These are phyloP conservation scores for Colletotrichum euphorbiae DNA, from an alignment of 2,329 filamentous ascomycete species.

Conservation along the genomic window DNA sequence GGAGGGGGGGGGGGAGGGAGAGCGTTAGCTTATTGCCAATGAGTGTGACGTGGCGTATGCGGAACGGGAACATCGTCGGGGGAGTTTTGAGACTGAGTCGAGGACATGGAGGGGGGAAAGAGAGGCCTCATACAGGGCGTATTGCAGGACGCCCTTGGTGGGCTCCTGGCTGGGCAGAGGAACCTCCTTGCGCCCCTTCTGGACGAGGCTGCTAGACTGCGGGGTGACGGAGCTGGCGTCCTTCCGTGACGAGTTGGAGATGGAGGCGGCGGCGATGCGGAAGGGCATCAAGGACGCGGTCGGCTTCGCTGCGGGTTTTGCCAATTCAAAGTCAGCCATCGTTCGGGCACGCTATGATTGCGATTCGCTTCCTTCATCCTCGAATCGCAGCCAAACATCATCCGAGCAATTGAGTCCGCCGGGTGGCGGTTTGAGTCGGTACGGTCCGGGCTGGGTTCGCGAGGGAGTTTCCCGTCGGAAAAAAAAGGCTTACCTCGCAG, in stretches of 20 bases:
- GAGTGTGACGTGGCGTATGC: neutral
- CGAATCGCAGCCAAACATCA: neutral
- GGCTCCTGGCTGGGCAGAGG: slow-evolving; percentile 81
- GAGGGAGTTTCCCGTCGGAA: slow-evolving; percentile 20
- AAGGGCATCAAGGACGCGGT: slow-evolving; percentile 71
- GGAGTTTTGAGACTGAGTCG: neutral
- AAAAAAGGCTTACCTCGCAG: slow-evolving; percentile 58
- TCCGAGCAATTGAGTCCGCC: slow-evolving; percentile 8
- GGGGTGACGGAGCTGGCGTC: slow-evolving; percentile 68
- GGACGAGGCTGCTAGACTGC: slow-evolving; percentile 62
- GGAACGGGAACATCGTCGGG: neutral
- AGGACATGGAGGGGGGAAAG: neutral
- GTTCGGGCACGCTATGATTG: too few relatives aligned
- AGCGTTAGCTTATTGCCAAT: neutral
- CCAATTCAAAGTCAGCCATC: slow-evolving; percentile 41
- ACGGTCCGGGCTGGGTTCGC: neutral
- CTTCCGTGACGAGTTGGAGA: slow-evolving; percentile 74
- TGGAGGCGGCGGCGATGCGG: slow-evolving; percentile 71
- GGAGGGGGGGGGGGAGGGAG: too few relatives aligned
- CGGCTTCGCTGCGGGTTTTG: slow-evolving; percentile 69
- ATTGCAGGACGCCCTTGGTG: slow-evolving; percentile 85
- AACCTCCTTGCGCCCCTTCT: slow-evolving; percentile 75
- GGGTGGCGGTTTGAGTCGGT: neutral
- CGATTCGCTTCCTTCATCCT: too few relatives aligned
- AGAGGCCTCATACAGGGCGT: slow-evolving; percentile 77